A percentile compares a stretch with the other conserved stretches of the same genome.
Conservation (phyloP, 148 eudicot species). For the Arctostaphylos glauca region DNA sequence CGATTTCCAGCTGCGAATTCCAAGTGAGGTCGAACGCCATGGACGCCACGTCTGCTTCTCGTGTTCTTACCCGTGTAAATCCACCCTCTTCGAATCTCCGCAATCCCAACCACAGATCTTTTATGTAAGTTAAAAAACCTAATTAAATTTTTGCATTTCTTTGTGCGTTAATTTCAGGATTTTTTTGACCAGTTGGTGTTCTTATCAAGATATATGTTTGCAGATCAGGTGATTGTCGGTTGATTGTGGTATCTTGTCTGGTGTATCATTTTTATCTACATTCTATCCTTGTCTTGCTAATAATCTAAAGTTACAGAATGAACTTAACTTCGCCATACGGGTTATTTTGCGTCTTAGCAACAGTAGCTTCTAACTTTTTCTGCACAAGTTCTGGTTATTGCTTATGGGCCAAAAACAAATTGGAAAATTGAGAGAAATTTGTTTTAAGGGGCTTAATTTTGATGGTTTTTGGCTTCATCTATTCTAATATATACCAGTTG, state of each 20-base stretch:
- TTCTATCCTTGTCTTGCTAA: background rate
- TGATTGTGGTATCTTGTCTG: background rate
- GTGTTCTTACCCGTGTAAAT: slow-evolving; percentile 22
- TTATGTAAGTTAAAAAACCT: background rate
- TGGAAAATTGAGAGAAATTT: background rate
- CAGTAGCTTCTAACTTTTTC: background rate
- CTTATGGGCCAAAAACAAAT: background rate
- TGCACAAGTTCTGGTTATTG: background rate
- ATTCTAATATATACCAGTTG: no score
- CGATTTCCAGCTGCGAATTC: background rate
- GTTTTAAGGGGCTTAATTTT: background rate
- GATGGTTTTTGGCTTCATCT: background rate
- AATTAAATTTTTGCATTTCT: background rate
- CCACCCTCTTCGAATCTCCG: slow-evolving; percentile 8
- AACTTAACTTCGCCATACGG: no score
- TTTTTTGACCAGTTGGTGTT: no score
- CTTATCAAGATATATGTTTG: background rate
- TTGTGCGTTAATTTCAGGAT: background rate
- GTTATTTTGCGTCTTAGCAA: no score
- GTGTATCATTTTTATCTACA: background rate
- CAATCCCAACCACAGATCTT: background rate
- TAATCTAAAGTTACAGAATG: no score
- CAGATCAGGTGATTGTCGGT: background rate
- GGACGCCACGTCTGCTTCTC: slow-evolving; percentile 35
- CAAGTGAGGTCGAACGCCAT: slow-evolving; percentile 23